Conservation (phyloP, 1,284 basidiomycete genomes). For the Mycena sp. region DNA sequence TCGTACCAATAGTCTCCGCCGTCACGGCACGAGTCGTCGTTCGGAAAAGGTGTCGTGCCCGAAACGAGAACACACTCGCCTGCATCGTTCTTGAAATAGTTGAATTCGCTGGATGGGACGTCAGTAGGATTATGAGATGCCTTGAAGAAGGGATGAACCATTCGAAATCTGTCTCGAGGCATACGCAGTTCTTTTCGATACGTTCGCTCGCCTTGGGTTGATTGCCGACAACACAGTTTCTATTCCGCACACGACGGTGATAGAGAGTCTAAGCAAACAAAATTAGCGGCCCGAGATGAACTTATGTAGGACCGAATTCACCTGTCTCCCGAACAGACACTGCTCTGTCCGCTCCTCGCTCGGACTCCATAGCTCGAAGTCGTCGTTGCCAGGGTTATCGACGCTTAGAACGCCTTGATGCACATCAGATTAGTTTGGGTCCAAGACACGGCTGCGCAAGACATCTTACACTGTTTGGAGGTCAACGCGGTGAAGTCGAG, state of each 20-base stretch:
- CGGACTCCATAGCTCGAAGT: constrained; percentile 96
- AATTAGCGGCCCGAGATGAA: not conserved
- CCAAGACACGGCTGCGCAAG: not conserved
- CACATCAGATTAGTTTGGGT: constrained; percentile 24
- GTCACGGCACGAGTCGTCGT: constrained; percentile 69
- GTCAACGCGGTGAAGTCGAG: constrained; percentile 91
- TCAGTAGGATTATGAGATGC: not conserved
- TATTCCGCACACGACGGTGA: constrained; percentile 84
- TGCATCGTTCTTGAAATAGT: constrained; percentile 73
- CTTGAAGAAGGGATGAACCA: constrained; percentile 67
- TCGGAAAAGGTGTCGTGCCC: constrained; percentile 69
- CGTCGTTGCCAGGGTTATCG: constrained; percentile 82
- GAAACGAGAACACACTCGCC: constrained; percentile 81
- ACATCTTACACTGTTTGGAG: constrained; percentile 71
- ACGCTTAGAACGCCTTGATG: constrained; percentile 70
- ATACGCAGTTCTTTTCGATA: constrained; percentile 79
- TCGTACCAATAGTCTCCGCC: constrained; percentile 89
- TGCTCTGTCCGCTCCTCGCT: constrained; percentile 83
- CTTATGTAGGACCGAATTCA: constrained; percentile 42
- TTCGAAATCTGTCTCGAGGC: constrained; percentile 84
- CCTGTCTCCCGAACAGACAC: constrained; percentile 90
- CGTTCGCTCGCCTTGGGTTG: constrained; percentile 61
- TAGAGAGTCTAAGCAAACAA: constrained; percentile 73
- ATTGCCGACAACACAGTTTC: constrained; percentile 86
- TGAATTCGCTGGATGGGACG: constrained; percentile 79